Conservation (phyloP, 345 rosid genomes). For the Hibiscus tridactylites region DNA sequence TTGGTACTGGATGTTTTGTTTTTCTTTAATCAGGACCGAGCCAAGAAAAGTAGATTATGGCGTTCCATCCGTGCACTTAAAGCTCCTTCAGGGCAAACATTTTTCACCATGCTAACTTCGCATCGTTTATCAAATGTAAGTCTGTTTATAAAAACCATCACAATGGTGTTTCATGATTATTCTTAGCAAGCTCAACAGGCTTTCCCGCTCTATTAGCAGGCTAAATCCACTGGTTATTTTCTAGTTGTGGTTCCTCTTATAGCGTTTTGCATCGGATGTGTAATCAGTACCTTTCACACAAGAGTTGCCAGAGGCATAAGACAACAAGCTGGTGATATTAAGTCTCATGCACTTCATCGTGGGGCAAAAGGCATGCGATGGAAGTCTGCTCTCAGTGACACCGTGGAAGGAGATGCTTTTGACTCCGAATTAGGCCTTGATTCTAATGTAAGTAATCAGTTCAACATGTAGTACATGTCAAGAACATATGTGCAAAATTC, state of each 20-base stretch:
- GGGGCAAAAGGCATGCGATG: slow-evolving; percentile 6
- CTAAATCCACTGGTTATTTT: slow-evolving; percentile 7
- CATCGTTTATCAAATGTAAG: neutral
- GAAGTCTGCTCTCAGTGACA: slow-evolving; percentile 2
- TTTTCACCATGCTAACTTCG: neutral
- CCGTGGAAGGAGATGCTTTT: neutral
- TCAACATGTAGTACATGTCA: neutral
- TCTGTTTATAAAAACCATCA: neutral
- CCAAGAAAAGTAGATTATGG: neutral
- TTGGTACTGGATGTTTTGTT: neutral
- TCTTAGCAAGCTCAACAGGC: slow-evolving; percentile 3
- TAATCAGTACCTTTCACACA: neutral
- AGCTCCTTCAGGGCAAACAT: neutral
- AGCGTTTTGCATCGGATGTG: neutral
- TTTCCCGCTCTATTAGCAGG: slow-evolving; percentile 9
- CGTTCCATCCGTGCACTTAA: neutral
- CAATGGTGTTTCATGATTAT: neutral
- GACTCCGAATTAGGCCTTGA: neutral
- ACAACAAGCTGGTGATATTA: neutral
- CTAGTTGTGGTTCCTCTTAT: slow-evolving; percentile 10
- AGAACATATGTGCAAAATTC: neutral
- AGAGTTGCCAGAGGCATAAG: neutral
- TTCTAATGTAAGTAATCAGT: slow-evolving; percentile 1
- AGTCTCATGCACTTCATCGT: neutral
- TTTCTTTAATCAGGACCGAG: neutral